These are phyloP conservation scores for Yarrowia sp. DNA, from an alignment of 805 yeast species.

Conservation along the genomic window DNA sequence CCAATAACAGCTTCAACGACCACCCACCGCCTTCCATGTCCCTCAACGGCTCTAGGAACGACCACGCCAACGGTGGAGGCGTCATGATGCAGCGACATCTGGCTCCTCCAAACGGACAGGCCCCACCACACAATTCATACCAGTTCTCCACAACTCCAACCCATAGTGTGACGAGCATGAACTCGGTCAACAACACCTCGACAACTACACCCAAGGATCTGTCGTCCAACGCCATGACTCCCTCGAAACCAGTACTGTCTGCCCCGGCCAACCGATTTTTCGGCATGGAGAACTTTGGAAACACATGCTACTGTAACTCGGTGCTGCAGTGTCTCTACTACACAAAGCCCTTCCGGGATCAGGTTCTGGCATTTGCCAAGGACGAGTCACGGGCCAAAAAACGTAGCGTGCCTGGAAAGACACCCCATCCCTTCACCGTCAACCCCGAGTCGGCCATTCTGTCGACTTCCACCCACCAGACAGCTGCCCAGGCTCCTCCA, in stretches of 20 bases:
- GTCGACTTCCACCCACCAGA: background rate
- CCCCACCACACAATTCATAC: background rate
- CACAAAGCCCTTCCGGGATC: constrained; percentile 62
- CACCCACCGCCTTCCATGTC: background rate
- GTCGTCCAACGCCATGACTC: background rate
- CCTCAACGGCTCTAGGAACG: constrained; percentile 20
- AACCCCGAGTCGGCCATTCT: constrained; percentile 29
- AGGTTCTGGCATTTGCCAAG: constrained; percentile 46
- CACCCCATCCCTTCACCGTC: constrained; percentile 38
- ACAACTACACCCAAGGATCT: background rate
- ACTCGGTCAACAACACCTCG: background rate
- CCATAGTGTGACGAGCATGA: background rate
- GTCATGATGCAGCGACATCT: constrained; percentile 18
- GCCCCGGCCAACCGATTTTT: constrained; percentile 38
- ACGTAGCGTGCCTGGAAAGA: constrained; percentile 39
- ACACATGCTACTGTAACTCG: constrained; percentile 93
- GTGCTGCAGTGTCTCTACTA: constrained; percentile 84
- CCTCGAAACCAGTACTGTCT: background rate
- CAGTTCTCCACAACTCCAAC: constrained; percentile 7
- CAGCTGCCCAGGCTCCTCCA: background rate
- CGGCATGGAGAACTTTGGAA: constrained; percentile 46
- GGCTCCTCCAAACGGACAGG: background rate
- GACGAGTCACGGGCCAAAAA: constrained; percentile 36
- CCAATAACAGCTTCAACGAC: background rate
- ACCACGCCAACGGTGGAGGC: constrained; percentile 11